Conservation (phyloP, 306 rosid genomes). For the Glycine tomentella region DNA sequence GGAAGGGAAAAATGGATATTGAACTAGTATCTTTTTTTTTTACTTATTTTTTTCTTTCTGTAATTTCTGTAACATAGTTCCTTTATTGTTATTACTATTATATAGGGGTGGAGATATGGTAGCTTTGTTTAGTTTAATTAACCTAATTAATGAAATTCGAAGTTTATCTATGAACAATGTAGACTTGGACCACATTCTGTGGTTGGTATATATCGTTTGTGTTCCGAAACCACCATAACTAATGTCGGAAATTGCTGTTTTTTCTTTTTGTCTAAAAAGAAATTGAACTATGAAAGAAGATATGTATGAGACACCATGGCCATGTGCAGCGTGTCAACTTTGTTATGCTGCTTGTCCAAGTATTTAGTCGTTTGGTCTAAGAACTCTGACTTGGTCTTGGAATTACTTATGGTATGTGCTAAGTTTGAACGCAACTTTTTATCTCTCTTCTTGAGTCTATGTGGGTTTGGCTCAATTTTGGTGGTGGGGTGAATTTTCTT, state of each 20-base stretch:
- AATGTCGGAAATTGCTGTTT: not conserved
- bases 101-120: constrained; percentile 26
- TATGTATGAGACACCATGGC: not conserved
- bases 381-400: constrained; percentile 28
- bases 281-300: not conserved
- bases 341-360: not conserved
- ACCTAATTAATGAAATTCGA: constrained; percentile 36
- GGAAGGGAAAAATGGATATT: constrained; percentile 41
- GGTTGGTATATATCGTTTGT: not conserved
- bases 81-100: constrained; percentile 1
- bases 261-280: not conserved
- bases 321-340: constrained; percentile 37
- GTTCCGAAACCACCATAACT: not conserved
- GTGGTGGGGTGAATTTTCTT: not conserved
- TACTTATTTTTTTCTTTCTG: not conserved
- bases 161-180: constrained; percentile 39
- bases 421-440: constrained; percentile 25
- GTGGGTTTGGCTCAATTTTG: no score
- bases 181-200: constrained; percentile 12
- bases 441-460: no score
- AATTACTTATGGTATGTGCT: not conserved
- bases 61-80: constrained; percentile 50
- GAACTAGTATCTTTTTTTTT: constrained; percentile 17
- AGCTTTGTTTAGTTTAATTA: constrained; percentile 33
- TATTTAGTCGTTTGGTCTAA: not conserved